Percentiles rank a stretch among this genome's conserved stretches.
phyloP scores from a whole-genome alignment of 2,329 filamentous ascomycete genomes.

The Microthyrium microscopicum region DNA sequence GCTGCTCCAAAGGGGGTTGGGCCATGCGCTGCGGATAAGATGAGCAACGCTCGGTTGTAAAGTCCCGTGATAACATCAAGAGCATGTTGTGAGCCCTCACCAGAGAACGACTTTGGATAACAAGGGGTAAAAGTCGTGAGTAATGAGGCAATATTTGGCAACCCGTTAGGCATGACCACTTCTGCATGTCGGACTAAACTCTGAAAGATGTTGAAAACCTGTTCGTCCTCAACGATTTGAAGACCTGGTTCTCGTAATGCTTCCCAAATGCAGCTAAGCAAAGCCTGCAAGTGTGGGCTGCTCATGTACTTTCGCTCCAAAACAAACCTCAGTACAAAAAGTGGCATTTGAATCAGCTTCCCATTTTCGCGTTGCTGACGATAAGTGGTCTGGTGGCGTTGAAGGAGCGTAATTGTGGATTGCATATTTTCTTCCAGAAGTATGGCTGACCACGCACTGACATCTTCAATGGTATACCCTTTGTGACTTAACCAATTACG shows the following conservation, averaged over 20 bases:
- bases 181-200: conserved; percentile 35
- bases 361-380: neutral
- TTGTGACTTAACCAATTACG: conserved; percentile 9
- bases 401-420: neutral
- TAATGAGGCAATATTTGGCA: conserved; percentile 25
- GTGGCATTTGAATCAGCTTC: conserved; percentile 15
- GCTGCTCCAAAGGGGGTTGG: conserved; percentile 32
- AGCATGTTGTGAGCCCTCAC: neutral
- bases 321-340: conserved; percentile 31
- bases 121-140: conserved; percentile 20
- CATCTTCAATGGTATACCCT: conserved; percentile 11
- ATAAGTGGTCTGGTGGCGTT: neutral
- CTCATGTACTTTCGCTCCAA: conserved; percentile 25
- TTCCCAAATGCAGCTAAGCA: neutral
- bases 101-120: too few species aligned
- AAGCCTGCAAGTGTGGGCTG: neutral
- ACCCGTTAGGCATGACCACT: conserved; percentile 28
- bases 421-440: neutral
- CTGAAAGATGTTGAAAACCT: conserved; percentile 24
- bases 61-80: conserved; percentile 12
- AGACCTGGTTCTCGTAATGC: neutral
- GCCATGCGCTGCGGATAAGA: conserved; percentile 32
- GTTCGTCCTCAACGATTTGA: conserved; percentile 7
- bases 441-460: conserved; percentile 9
- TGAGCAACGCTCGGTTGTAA: conserved; percentile 32